Percentiles rank a stretch among this genome's conserved stretches.
These are phyloP conservation scores for Pythium volutum DNA, from an alignment of 352 stramenopile species.

Conservation along the genomic window DNA sequence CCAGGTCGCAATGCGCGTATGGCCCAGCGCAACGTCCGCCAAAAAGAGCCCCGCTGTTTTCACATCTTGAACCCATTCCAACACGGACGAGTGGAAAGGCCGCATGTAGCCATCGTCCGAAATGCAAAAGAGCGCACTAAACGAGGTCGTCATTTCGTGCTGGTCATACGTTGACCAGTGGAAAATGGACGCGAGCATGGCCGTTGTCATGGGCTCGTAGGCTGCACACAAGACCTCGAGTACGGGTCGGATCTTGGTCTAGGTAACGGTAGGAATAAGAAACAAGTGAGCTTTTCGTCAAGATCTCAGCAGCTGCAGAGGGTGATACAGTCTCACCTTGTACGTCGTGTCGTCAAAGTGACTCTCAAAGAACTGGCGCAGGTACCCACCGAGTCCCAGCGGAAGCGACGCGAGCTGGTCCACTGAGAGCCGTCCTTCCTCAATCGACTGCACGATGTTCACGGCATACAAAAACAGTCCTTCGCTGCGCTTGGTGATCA, in stretches of 20 bases:
- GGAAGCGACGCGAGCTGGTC: conserved; percentile 55
- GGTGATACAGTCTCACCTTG: conserved; percentile 28
- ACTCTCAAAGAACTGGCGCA: conserved; percentile 68
- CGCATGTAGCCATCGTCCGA: conserved; percentile 40
- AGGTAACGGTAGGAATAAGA: conserved; percentile 20
- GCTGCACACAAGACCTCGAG: conserved; percentile 68
- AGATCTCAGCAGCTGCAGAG: too few species aligned
- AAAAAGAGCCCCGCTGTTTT: conserved; percentile 46
- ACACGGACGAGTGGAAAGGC: conserved; percentile 75
- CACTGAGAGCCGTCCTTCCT: conserved; percentile 43
- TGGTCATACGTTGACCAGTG: conserved; percentile 58
- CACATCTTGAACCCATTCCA: conserved; percentile 66
- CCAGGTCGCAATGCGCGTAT: conserved; percentile 61
- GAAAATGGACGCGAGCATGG: conserved; percentile 46
- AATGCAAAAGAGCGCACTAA: conserved; percentile 61
- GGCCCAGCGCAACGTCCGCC: conserved; percentile 48
- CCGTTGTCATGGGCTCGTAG: conserved; percentile 53
- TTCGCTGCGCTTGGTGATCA: conserved; percentile 56
- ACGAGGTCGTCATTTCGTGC: conserved; percentile 43
- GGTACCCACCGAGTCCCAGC: conserved; percentile 59
- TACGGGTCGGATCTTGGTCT: conserved; percentile 48
- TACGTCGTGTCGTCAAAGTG: conserved; percentile 59
- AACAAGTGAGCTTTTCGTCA: conserved; percentile 2
- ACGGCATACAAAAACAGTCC: conserved; percentile 73
- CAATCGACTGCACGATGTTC: conserved; percentile 68